Percentiles rank a stretch among this genome's conserved stretches.
phyloP scores from a whole-genome alignment of 192 early-diverging fungal species.

The Coemansia erecta region DNA sequence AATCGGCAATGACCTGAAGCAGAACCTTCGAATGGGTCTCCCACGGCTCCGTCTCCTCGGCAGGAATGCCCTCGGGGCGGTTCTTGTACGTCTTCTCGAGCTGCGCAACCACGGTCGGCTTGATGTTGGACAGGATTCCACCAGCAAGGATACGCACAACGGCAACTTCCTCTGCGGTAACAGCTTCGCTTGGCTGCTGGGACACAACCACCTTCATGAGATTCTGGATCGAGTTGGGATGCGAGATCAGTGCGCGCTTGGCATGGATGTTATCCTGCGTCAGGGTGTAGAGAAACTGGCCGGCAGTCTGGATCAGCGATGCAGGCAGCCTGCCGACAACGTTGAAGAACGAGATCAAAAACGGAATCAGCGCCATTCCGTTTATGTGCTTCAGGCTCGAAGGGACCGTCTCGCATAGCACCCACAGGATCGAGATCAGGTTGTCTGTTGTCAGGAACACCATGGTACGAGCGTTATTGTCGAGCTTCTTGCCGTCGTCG shows the following conservation, averaged over 20 bases:
- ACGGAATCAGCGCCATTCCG: constrained; percentile 58
- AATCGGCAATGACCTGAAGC: constrained; percentile 31
- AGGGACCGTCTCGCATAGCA: constrained; percentile 68
- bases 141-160: constrained; percentile 69
- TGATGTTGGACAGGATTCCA: constrained; percentile 58
- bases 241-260: constrained; percentile 57
- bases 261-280: constrained; percentile 73
- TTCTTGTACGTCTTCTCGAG: constrained; percentile 17
- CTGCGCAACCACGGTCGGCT: constrained; percentile 21
- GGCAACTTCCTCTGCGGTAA: constrained; percentile 54
- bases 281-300: constrained; percentile 79
- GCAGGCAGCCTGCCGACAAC: constrained; percentile 36
- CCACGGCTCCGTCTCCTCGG: constrained; percentile 56
- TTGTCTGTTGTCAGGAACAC: constrained; percentile 54
- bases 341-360: constrained; percentile 70
- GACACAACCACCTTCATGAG: constrained; percentile 54
- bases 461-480: constrained; percentile 35
- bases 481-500: constrained; percentile 28
- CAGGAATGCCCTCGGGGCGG: constrained; percentile 24
- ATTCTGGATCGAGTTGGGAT: constrained; percentile 55
- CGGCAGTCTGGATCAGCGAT: constrained; percentile 51
- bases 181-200: not conserved
- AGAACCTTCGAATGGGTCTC: constrained; percentile 35
- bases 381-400: constrained; percentile 66
- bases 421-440: constrained; percentile 43